A percentile compares a stretch with the other conserved stretches of the same genome.
phyloP scores from a whole-genome alignment of 495 filamentous ascomycete genomes.

The Xanthoparmelia taractica region DNA sequence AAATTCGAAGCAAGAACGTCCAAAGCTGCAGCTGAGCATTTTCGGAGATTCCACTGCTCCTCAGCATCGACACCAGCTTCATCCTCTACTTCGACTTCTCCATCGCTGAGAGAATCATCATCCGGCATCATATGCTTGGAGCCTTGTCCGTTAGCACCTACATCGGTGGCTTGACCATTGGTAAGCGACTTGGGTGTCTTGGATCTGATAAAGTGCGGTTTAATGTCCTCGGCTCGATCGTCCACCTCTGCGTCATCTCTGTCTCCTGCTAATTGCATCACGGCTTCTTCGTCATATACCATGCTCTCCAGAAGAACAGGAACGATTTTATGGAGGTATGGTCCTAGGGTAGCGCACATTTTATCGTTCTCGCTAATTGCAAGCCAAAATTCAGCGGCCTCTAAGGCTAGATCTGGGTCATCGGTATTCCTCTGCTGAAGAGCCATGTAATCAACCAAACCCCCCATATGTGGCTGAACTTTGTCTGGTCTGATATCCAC shows the following conservation, averaged over 20 bases:
- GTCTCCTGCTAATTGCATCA: slow-evolving; percentile 69
- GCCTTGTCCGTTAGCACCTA: slow-evolving; percentile 37
- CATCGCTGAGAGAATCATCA: slow-evolving; percentile 77
- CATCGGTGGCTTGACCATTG: slow-evolving; percentile 46
- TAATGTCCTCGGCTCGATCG: slow-evolving; percentile 84
- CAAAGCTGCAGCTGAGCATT: slow-evolving; percentile 93
- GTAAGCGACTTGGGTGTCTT: slow-evolving; percentile 45
- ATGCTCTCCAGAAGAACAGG: slow-evolving; percentile 89
- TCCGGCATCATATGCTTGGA: slow-evolving; percentile 19
- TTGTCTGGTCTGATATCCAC: slow-evolving; percentile 87
- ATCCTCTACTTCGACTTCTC: slow-evolving; percentile 78
- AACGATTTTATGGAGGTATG: slow-evolving; percentile 76
- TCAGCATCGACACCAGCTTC: slow-evolving; percentile 72
- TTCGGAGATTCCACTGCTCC: slow-evolving; percentile 90
- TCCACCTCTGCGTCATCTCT: slow-evolving; percentile 89
- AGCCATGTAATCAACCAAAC: slow-evolving; percentile 88
- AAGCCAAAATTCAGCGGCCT: slow-evolving; percentile 97
- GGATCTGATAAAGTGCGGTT: slow-evolving; percentile 82
- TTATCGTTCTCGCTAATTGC: slow-evolving; percentile 80
- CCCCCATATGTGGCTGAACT: slow-evolving; percentile 79
- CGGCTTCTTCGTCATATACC: slow-evolving; percentile 93
- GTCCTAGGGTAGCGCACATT: slow-evolving; percentile 62
- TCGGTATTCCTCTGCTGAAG: slow-evolving; percentile 74
- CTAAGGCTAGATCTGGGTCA: slow-evolving; percentile 84
- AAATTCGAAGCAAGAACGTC: slow-evolving; percentile 92